A percentile compares a stretch with the other conserved stretches of the same genome.
phyloP scores from a whole-genome alignment of 2,329 filamentous ascomycete genomes.

The Dactylonectria macrodidyma region DNA sequence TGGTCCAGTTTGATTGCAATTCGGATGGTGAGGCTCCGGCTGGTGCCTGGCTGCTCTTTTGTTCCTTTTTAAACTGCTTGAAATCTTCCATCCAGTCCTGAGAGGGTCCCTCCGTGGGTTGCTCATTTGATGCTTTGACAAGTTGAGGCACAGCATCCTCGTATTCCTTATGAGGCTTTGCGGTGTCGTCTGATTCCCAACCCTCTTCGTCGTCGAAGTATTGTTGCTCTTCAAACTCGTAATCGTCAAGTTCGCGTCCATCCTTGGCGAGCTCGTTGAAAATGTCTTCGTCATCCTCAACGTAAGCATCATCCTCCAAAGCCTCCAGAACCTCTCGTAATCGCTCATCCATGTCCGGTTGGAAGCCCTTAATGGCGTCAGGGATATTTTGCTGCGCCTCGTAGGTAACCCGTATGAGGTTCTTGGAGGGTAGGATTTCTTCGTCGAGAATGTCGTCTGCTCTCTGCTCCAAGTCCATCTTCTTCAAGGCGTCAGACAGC shows the following conservation, averaged over 20 bases:
- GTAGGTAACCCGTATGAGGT: constrained; percentile 83
- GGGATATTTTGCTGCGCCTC: constrained; percentile 95
- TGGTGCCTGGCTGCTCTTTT: constrained; percentile 63
- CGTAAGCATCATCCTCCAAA: constrained; percentile 94
- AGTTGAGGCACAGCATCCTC: constrained; percentile 64
- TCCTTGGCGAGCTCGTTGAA: constrained; percentile 82
- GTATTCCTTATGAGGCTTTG: constrained; percentile 78
- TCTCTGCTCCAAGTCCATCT: constrained; percentile 70
- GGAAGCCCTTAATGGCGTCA: constrained; percentile 91
- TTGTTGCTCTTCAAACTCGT: constrained; percentile 82
- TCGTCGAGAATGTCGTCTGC: constrained; percentile 76
- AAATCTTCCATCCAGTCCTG: constrained; percentile 94
- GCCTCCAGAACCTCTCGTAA: constrained; percentile 93
- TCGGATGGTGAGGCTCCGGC: constrained; percentile 70
- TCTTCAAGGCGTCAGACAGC: constrained; percentile 85
- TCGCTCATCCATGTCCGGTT: constrained; percentile 97
- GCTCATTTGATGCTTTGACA: constrained; percentile 60
- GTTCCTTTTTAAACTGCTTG: constrained; percentile 92
- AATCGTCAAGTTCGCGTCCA: constrained; percentile 80
- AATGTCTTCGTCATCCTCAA: constrained; percentile 89
- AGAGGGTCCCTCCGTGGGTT: constrained; percentile 74
- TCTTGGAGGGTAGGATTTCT: constrained; percentile 84
- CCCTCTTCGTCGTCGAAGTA: constrained; percentile 79
- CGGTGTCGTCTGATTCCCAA: constrained; percentile 96
- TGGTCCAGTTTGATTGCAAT: constrained; percentile 79